Conservation (phyloP, 345 rosid genomes). For the Arabis alpina region DNA sequence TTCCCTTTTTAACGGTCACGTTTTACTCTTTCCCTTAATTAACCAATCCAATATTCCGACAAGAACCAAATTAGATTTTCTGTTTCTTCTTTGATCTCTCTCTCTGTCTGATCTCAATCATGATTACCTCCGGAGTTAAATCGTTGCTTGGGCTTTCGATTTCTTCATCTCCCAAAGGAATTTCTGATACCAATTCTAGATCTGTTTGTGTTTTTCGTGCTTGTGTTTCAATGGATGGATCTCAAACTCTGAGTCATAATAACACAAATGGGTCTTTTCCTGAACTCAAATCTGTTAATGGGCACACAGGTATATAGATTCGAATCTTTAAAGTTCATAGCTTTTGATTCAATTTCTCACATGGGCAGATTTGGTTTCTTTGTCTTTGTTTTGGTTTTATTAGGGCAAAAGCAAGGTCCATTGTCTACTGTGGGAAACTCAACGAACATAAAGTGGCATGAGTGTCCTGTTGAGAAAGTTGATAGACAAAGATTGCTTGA, state of each 20-base stretch:
- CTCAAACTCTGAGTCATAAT: slow-evolving; percentile 33
- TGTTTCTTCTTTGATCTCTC: not conserved
- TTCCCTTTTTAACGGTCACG: slow-evolving; percentile 39
- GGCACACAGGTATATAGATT: slow-evolving; percentile 29
- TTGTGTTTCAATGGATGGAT: slow-evolving; percentile 46
- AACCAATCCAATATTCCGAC: slow-evolving; percentile 1
- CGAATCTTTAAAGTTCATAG: not conserved
- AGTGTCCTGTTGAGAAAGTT: slow-evolving; percentile 63
- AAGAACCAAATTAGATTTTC: not conserved
- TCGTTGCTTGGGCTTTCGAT: slow-evolving; percentile 37
- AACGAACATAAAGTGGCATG: slow-evolving; percentile 76
- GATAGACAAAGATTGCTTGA: slow-evolving; percentile 69
- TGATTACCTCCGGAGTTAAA: slow-evolving; percentile 42
- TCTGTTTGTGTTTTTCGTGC: slow-evolving; percentile 40
- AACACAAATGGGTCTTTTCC: slow-evolving; percentile 37
- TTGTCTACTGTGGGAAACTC: slow-evolving; percentile 59
- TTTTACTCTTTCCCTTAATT: slow-evolving; percentile 25
- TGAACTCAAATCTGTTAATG: slow-evolving; percentile 36
- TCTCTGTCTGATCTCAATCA: slow-evolving; percentile 3
- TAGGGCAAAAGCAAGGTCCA: slow-evolving; percentile 58
- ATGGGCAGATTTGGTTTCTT: not conserved
- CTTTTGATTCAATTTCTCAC: not conserved
- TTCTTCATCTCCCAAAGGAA: slow-evolving; percentile 19
- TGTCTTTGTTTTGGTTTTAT: not conserved
- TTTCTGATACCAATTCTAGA: slow-evolving; percentile 37